Evolutionary conservation across 768 basidiomycete genomes (phyloP).

Genomic region (Tylopilus balloui): DNA sequence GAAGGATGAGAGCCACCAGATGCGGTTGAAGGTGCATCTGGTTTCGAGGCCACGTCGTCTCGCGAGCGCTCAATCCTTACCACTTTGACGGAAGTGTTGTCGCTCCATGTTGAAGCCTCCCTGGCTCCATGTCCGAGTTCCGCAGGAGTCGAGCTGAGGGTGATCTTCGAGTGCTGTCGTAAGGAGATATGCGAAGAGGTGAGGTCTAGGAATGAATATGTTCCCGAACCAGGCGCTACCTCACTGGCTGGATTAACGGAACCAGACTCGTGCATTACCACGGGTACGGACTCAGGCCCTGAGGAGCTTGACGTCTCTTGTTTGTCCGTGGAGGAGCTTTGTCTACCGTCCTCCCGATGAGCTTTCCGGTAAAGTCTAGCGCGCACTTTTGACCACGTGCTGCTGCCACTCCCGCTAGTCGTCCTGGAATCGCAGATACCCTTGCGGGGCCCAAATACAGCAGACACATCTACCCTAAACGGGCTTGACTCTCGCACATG

Average conservation of each 20-base stretch:
- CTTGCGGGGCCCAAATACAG: conserved; percentile 22
- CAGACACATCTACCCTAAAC: conserved; percentile 41
- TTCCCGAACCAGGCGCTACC: conserved; percentile 25
- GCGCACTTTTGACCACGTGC: conserved; percentile 31
- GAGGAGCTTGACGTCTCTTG: conserved; percentile 23
- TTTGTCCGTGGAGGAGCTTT: conserved; percentile 13
- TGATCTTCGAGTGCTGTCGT: conserved; percentile 24
- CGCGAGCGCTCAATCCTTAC: conserved; percentile 18
- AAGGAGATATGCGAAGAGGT: conserved; percentile 26
- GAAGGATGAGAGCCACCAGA: conserved; percentile 30
- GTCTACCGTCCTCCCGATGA: conserved; percentile 28
- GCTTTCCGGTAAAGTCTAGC: conserved; percentile 29
- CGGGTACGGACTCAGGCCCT: conserved; percentile 30
- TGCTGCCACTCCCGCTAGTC: conserved; percentile 22
- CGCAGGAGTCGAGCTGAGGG: conserved; percentile 26
- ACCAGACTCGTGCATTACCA: conserved; percentile 26
- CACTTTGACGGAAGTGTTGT: conserved; percentile 16
- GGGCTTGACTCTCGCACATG: conserved; percentile 42
- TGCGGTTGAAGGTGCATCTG: conserved; percentile 32
- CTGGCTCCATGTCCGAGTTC: conserved; percentile 22
- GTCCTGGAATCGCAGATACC: conserved; percentile 18
- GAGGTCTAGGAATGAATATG: conserved; percentile 33
- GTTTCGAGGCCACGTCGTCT: conserved; percentile 17
- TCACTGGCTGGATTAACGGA: conserved; percentile 18
- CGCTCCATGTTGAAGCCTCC: conserved; percentile 14